These are phyloP conservation scores for Starmerella floricola DNA, from an alignment of 805 yeast genomes.

Conservation along the genomic window DNA sequence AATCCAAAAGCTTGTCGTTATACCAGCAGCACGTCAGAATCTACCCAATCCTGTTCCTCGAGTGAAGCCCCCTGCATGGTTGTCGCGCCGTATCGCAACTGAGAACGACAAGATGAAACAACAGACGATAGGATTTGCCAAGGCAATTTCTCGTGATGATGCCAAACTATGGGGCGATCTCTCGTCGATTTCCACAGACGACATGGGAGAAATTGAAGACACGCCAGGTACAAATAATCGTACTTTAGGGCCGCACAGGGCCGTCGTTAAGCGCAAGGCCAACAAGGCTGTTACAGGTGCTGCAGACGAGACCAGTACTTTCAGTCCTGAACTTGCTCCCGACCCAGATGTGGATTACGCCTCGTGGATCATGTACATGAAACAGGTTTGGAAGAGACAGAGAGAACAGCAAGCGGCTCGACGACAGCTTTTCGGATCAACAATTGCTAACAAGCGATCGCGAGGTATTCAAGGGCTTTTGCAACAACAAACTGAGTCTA, in stretches of 20 bases:
- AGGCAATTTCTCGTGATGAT: slow-evolving; percentile 24
- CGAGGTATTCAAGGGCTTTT: slow-evolving; percentile 53
- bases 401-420: slow-evolving; percentile 61
- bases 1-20: slow-evolving; percentile 85
- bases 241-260: slow-evolving; percentile 23
- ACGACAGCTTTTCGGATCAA: slow-evolving; percentile 62
- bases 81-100: slow-evolving; percentile 47
- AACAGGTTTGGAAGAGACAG: slow-evolving; percentile 78
- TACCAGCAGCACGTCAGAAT: slow-evolving; percentile 92
- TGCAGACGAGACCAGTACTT: slow-evolving; percentile 21
- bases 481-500: slow-evolving; percentile 59
- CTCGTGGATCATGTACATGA: slow-evolving; percentile 53
- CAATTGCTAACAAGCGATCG: slow-evolving; percentile 29
- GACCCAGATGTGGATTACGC: slow-evolving; percentile 30
- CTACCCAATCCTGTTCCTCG: slow-evolving; percentile 87
- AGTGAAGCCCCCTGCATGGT: slow-evolving; percentile 90
- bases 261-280: slow-evolving; percentile 24
- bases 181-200: slow-evolving; percentile 25
- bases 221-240: slow-evolving; percentile 31
- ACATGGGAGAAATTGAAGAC: slow-evolving; percentile 60
- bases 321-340: slow-evolving; percentile 21
- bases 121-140: slow-evolving; percentile 50
- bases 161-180: slow-evolving; percentile 10
- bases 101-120: slow-evolving; percentile 64
- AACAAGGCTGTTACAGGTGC: slow-evolving; percentile 30